Evolutionary conservation across 306 rosid species (phyloP), one percentile per base, ranked within the genome.

Genomic region (Vigna unguiculata): DNA sequence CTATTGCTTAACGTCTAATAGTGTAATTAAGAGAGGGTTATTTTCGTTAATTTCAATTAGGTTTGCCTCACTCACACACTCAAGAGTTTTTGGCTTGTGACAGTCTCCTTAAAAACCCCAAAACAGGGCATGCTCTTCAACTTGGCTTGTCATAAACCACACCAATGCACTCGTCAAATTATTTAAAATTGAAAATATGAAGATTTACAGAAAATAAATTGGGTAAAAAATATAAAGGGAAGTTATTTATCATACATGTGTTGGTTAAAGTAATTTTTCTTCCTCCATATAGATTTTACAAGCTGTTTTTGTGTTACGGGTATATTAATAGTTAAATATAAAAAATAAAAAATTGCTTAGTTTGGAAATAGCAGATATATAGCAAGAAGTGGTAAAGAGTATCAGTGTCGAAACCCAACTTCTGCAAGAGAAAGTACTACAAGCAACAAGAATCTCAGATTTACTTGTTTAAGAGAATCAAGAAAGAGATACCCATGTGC

Each of bases 361-460:
- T 6, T 13, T 58, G 19, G 19, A 24, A 25, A 57, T 57, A 16
- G 9, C 34, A 55, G 63, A 57, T 24, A 57, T 57, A 9, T 57
- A 9, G 36, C 64, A 5, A 28, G 20, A 59, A 60, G 45, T 30
- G 45, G 3, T 6, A 30, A 41, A 60, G 67, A 6, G 67, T 60
- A 16, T 60, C 21, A 30, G 43, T 16, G 8, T 14, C 22, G 14
- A 60, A 58, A 25, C 11, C 4, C 43, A 60, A 32, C 47, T 16
- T n/a, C 65, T 57, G 71, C 48, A 60, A 34, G 30, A 40, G 36
- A 75, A 75, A 59, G 78, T 69, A 60, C 66, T 69, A 60, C 66
- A 59, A 28, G 3, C 66, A 14, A 41, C 36, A 60, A 59, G 15
- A 24, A 61, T 22, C 25, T 70, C 25, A 61, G 73, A 30, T 60